Base-by-base conservation (phyloP, 495 filamentous ascomycete species). In the Xylaria venustula region DNA sequence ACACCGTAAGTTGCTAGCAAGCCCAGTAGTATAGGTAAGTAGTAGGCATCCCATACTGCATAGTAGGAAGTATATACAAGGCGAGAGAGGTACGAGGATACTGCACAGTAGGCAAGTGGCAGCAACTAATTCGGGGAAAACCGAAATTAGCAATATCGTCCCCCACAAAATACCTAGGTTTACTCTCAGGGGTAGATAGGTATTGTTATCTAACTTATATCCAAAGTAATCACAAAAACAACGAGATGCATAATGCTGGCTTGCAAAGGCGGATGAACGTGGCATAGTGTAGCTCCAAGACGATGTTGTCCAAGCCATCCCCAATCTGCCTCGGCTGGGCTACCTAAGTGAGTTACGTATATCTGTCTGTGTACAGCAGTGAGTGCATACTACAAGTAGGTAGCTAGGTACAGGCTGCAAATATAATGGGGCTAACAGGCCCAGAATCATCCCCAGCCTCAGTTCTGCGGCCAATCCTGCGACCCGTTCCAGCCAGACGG, bases 391-490 rank as follows among this genome's bases (percentile, higher is more conserved):
- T 11, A 3, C 12, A 41, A 5, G 37, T 41, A 41, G 7, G 7
- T n/a, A 41, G 15, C 36, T 54, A 32, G 51, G 51, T 42, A 54
- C 9, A 42, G 42, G 34, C 22, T 34, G 4, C 4, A 34, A 34
- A 34, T 34, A 34, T 34, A 34, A 34, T 34, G 54, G 40, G 40
- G 25, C 42, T 45, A 46, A 41, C 54, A 41, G 54, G 54, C 26
- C 54, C 36, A 57, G 44, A 61, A 61, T 61, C 59, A 61, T 48
- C 52, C 50, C 51, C 42, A 49, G 44, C 50, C 42, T 55, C 42
- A 32, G 50, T 55, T 61, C 59, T 61, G 59, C 59, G 59, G 52
- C 59, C 59, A 47, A 42, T 48, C 44, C 59, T 61, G 59, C 59
- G 49, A 55, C 59, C 59, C 44, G 41, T 55, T 20, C 59, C 59